Evolutionary conservation across 345 rosid genomes (phyloP), one percentile per base, ranked within the genome.

Genomic region (Combretum micranthum): DNA sequence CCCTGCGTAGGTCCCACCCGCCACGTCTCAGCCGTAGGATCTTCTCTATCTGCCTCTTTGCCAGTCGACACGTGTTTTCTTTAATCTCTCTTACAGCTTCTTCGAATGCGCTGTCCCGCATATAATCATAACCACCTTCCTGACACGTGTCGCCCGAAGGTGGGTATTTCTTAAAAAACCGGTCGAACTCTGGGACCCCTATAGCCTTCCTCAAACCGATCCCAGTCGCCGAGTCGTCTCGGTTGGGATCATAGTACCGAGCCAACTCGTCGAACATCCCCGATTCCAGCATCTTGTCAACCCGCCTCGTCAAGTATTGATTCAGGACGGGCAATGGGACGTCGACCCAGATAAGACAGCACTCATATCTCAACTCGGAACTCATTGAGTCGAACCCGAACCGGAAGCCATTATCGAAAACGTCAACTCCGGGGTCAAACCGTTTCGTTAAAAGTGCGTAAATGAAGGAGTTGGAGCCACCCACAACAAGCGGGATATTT

Each of bases 341-440:
- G 69, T 93, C 84, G 12, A 93, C 92, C 97, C 96, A 89, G 15
- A 93, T 19, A 49, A 93, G 75, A 54, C 97, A 83, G 48, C 99
- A 89, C 52, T 80, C 43, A 71, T 87, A 93, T 56, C 96, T 80
- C 66, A 87, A 62, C 69, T 67, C 76, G 20, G 68, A 51, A 54
- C 71, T 68, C 51, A 64, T 59, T 10, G 80, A 25, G 20, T 13
- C 19, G 42, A 25, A 25, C 32, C 11, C 14, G 23, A 48, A 49
- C 52, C 32, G 32, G 32, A 25, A 25, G 4, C 32, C 32, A 25
- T 65, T 70, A 43, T 72, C 55, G 22, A 84, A 86, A 17, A 80
- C 85, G 64, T 82, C 77, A 4, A 63, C 11, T 39, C 39, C 70
- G 5, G 87, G 85, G 72, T 80, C 72, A 63, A 77, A 87, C 13